A percentile compares a stretch with the other conserved stretches of the same genome.
Evolutionary conservation across 2,329 filamentous ascomycete species (phyloP).

Genomic region (Aspergillus ochraceoroseus): DNA sequence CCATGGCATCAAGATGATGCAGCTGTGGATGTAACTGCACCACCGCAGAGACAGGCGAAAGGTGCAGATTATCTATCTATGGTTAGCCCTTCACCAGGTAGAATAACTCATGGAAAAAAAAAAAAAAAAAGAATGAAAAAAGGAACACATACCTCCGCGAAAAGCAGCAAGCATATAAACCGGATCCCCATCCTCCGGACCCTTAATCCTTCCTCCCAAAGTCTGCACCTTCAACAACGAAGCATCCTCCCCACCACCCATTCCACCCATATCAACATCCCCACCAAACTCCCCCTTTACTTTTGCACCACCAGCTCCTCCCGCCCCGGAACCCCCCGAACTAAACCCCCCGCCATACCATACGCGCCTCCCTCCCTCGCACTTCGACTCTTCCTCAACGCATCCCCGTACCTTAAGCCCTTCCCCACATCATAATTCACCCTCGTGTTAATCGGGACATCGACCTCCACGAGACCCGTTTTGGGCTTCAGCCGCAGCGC

Average conservation of each 20-base stretch:
- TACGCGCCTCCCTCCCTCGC: conserved; percentile 61
- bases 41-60: conserved; percentile 75
- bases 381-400: conserved; percentile 55
- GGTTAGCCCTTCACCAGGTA: conserved; percentile 8
- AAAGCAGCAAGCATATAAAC: conserved; percentile 91
- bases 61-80: conserved; percentile 68
- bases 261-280: conserved; percentile 13
- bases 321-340: conserved; percentile 12
- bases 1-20: conserved; percentile 81
- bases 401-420: conserved; percentile 76
- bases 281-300: conserved; percentile 31
- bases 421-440: conserved; percentile 77
- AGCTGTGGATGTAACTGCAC: conserved; percentile 88
- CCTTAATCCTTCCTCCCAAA: conserved; percentile 72
- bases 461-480: conserved; percentile 82
- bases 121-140: neutral
- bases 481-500: conserved; percentile 76
- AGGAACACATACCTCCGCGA: conserved; percentile 59
- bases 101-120: conserved; percentile 1
- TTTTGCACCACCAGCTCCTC: conserved; percentile 24
- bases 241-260: conserved; percentile 37
- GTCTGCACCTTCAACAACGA: conserved; percentile 70
- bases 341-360: conserved; percentile 71
- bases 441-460: conserved; percentile 72
- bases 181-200: conserved; percentile 63